These are phyloP conservation scores for Fusarium mangiferae DNA, from an alignment of 2,329 filamentous ascomycete species.

Conservation along the genomic window DNA sequence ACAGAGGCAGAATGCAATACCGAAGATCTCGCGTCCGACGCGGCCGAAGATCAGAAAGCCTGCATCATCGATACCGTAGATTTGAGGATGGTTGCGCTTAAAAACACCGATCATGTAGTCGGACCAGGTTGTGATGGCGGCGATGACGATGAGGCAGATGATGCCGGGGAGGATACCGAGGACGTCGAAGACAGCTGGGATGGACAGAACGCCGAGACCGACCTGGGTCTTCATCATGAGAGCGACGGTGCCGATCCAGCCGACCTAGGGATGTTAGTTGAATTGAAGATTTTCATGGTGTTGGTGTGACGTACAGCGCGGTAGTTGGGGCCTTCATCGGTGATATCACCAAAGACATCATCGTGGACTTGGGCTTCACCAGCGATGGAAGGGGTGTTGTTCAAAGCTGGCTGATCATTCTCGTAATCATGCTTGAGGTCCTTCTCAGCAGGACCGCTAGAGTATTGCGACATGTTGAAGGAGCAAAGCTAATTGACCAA, in stretches of 20 bases:
- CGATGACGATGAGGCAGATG: slow-evolving; percentile 55
- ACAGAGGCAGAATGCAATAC: slow-evolving; percentile 51
- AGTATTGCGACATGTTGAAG: slow-evolving; percentile 23
- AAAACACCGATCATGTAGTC: slow-evolving; percentile 61
- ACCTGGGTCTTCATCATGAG: slow-evolving; percentile 61
- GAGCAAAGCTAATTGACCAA: slow-evolving; percentile 7
- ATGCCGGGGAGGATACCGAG: slow-evolving; percentile 60
- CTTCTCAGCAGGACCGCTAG: slow-evolving; percentile 24
- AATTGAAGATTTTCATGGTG: neutral
- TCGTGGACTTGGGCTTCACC: slow-evolving; percentile 33
- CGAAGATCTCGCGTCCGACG: slow-evolving; percentile 56
- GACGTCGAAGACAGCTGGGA: slow-evolving; percentile 57
- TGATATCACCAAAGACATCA: slow-evolving; percentile 47
- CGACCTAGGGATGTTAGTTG: slow-evolving; percentile 45
- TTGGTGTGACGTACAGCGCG: slow-evolving; percentile 41
- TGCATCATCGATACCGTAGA: slow-evolving; percentile 65
- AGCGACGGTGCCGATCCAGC: slow-evolving; percentile 56
- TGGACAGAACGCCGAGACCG: slow-evolving; percentile 59
- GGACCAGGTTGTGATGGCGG: slow-evolving; percentile 59
- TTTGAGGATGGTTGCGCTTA: slow-evolving; percentile 60
- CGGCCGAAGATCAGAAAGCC: slow-evolving; percentile 60
- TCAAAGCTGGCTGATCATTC: slow-evolving; percentile 1
- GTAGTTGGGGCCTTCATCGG: slow-evolving; percentile 46
- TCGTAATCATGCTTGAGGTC: slow-evolving; percentile 25
- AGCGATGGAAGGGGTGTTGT: neutral